A percentile compares a stretch with the other conserved stretches of the same genome.
Conservation (phyloP, 2,329 filamentous ascomycete species). For the Fusarium sp. region DNA sequence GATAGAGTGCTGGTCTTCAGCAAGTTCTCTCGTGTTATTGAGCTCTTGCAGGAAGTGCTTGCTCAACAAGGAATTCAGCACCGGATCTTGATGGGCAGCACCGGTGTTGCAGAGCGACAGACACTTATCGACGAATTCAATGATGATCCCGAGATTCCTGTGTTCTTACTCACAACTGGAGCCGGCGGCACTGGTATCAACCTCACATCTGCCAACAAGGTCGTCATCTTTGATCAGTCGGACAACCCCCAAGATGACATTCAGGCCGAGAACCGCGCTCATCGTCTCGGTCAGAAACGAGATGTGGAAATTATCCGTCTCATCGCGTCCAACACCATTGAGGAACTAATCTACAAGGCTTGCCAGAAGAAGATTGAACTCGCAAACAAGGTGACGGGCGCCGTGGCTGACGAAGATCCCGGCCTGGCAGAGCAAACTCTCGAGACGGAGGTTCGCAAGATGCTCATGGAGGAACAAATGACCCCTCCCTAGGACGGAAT, state of each 20-base stretch:
- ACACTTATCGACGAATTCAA: slow-evolving; percentile 91
- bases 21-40: slow-evolving; percentile 91
- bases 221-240: slow-evolving; percentile 96
- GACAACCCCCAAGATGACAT: slow-evolving; percentile 99
- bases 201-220: slow-evolving; percentile 94
- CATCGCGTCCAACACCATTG: slow-evolving; percentile 85
- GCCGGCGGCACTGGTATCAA: slow-evolving; percentile 98
- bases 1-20: slow-evolving; percentile 93
- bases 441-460: slow-evolving; percentile 62
- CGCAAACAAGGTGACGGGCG: slow-evolving; percentile 73
- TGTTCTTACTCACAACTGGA: slow-evolving; percentile 93
- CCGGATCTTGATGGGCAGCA: slow-evolving; percentile 88
- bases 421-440: slow-evolving; percentile 55
- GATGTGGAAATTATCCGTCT: slow-evolving; percentile 93
- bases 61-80: slow-evolving; percentile 80
- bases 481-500: slow-evolving; percentile 56
- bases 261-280: slow-evolving; percentile 97
- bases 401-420: slow-evolving; percentile 51
- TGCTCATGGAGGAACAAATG: slow-evolving; percentile 59
- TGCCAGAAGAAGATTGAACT: slow-evolving; percentile 94
- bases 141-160: slow-evolving; percentile 80
- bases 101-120: slow-evolving; percentile 86
- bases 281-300: slow-evolving; percentile 91
- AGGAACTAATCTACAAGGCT: slow-evolving; percentile 92
- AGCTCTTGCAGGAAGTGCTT: slow-evolving; percentile 89